Base-by-base conservation (phyloP, 2,329 filamentous ascomycete genomes). In the Penicillium sp. region DNA sequence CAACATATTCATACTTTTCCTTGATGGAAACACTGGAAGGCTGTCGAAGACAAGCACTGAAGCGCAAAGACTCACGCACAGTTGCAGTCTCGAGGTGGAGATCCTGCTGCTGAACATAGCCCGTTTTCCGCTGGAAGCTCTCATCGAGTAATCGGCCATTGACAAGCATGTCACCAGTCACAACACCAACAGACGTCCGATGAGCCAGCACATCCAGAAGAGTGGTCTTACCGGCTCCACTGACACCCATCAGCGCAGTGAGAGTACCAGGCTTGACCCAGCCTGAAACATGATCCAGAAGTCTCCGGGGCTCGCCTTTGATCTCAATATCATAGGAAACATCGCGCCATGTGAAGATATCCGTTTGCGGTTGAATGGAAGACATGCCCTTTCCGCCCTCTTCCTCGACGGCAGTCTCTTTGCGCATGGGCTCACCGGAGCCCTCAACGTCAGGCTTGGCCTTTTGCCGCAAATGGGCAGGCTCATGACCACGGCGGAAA, bases 11-110 rank as follows among this genome's bases (percentile, higher is more conserved):
- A 9, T 87, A 67, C 70, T 93, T 94, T 57, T 93, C 86, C 8
- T 73, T 64, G 7, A 70, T 72, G 1, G 85, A 70, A 6, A 85
- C 75, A 18, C 80, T 70, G 29, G 75, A 75, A 1, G 88, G 85
- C 54, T 94, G 88, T 35, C 88, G 82, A n/a, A 95, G 78, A 15
- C 89, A 64, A 9, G 88, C 88, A 51, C 80, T 85, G 66, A 95
- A 95, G 49, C 78, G 78, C 15, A 95, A 73, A 3, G 86, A 85
- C 63, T 94, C 88, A 39, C 88, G 80, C 27, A 94, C 87, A 2
- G 88, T 94, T 0, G 82, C 80, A 0, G 86, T 92, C 25, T 80
- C 73, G 17, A 92, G 70, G 59, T 94, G 88, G 6, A 95, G 72
- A 74, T 84, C 78, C 57, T 82, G 77, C 40, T 82, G 79, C 47